phyloP scores from a whole-genome alignment of 2,329 filamentous ascomycete species.

The Beauveria caledonica region DNA sequence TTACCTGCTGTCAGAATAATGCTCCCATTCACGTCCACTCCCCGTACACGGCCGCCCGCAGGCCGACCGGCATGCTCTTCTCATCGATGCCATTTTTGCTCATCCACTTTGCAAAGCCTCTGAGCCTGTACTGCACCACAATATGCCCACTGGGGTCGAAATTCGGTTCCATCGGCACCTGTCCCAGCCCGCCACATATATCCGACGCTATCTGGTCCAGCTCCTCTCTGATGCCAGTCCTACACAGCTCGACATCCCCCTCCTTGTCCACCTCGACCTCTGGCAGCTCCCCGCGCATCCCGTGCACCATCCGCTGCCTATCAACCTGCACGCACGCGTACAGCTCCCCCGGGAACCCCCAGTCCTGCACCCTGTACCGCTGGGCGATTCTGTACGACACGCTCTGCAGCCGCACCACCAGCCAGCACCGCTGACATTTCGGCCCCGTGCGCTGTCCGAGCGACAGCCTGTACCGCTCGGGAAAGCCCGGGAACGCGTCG shows the following conservation, averaged over 20 bases:
- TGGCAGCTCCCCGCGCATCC: slow-evolving; percentile 1
- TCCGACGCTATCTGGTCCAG: background rate
- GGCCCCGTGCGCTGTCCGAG: slow-evolving; percentile 7
- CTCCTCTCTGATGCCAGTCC: background rate
- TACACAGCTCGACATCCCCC: background rate
- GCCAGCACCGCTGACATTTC: slow-evolving; percentile 10
- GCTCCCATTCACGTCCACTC: background rate
- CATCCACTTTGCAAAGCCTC: slow-evolving; percentile 1
- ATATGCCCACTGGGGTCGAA: slow-evolving; percentile 8
- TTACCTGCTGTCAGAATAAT: background rate
- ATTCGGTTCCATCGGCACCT: slow-evolving; percentile 10
- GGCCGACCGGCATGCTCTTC: background rate
- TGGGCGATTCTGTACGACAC: background rate
- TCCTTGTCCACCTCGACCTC: background rate
- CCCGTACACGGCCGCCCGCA: background rate
- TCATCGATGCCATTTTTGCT: background rate
- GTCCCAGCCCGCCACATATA: slow-evolving; percentile 3
- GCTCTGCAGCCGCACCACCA: slow-evolving; percentile 4
- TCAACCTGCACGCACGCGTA: slow-evolving; percentile 11
- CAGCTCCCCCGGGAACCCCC: background rate
- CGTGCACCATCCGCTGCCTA: slow-evolving; percentile 4
- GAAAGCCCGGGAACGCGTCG: background rate
- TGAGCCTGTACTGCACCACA: slow-evolving; percentile 1
- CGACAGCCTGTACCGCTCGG: background rate
- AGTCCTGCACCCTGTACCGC: background rate